Evolutionary conservation across 768 basidiomycete genomes (phyloP), one percentile per base, ranked within the genome.

Genomic region (Macrolepiota albuminosa): DNA sequence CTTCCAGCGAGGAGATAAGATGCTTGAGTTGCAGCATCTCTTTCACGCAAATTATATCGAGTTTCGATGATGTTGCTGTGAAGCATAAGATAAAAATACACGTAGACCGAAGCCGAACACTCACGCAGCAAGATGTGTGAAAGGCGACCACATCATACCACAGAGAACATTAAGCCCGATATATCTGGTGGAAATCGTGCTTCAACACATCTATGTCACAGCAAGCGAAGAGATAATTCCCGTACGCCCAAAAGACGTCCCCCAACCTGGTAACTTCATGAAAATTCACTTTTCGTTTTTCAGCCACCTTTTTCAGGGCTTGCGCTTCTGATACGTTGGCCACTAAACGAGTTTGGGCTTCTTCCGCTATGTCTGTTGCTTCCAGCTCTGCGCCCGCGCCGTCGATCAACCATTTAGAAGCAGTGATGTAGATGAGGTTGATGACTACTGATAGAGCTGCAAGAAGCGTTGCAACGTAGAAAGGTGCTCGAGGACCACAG

Each of bases 161-260:
- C 87, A 93, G 16, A 91, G 73, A 13, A 91, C 70, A 62, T 92
- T 92, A n/a, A 90, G 66, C 2, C 80, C 85, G 58, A 91, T 84
- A 69, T 91, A 91, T 16, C 87, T 89, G 63, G 5, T 48, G 7
- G 31, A 31, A 56, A 6, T 31, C 26, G 10, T 26, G 26, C 33
- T 34, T 21, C 64, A 61, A 58, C 63, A 56, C 61, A 29, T 29
- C 29, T 40, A 54, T 24, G 34, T n/a, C 46, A 43, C 21, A 29
- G 2, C 3, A 31, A 56, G 16, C 46, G 29, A 11, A 58, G 48
- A n/a, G 34, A 37, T 14, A 24, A 24, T 31, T 42, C 4, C 72
- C 85, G 74, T 70, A 88, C 84, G 84, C 85, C 89, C 88, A 91
- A 63, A 91, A 90, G 11, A 88, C 76, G 68, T 91, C 90, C 4